These are phyloP conservation scores for Vinca minor DNA, from an alignment of 257 asterid genomes.

Conservation along the genomic window DNA sequence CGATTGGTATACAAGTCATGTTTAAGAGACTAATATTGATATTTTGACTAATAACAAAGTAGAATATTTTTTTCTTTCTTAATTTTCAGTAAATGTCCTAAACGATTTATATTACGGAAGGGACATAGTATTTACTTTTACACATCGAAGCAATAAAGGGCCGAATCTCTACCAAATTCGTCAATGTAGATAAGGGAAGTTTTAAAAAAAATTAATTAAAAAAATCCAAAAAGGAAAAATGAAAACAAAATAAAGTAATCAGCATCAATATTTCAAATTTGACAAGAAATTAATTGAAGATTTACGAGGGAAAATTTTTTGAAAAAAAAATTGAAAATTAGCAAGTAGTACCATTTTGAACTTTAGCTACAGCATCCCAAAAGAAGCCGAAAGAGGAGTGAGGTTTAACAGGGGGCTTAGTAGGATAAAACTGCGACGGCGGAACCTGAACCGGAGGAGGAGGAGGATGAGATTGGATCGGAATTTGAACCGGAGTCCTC, in stretches of 20 bases:
- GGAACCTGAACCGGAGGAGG: conserved; percentile 91
- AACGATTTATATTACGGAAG: too few relatives aligned
- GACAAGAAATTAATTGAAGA: background rate
- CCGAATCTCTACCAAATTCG: too few relatives aligned
- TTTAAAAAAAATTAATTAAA: background rate
- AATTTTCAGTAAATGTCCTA: too few relatives aligned
- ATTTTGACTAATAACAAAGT: too few relatives aligned
- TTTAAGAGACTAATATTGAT: too few relatives aligned
- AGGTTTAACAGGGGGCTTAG: conserved; percentile 25
- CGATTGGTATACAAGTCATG: too few relatives aligned
- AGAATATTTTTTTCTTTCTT: too few relatives aligned
- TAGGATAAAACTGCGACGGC: conserved; percentile 51
- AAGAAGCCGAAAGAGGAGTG: conserved; percentile 57
- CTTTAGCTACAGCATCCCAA: conserved; percentile 76
- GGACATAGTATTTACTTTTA: too few relatives aligned
- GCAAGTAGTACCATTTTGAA: conserved; percentile 51
- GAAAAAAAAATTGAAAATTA: background rate
- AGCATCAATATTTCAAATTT: background rate
- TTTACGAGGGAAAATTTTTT: background rate
- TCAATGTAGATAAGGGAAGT: background rate
- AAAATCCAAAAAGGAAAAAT: background rate
- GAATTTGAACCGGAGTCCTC: conserved; percentile 28
- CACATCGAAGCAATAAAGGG: background rate
- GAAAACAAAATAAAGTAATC: background rate
- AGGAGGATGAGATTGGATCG: conserved; percentile 28